Evolutionary conservation across 2,329 filamentous ascomycete species (phyloP), one percentile per base, ranked within the genome.

Genomic region (Fusarium sublunatum): DNA sequence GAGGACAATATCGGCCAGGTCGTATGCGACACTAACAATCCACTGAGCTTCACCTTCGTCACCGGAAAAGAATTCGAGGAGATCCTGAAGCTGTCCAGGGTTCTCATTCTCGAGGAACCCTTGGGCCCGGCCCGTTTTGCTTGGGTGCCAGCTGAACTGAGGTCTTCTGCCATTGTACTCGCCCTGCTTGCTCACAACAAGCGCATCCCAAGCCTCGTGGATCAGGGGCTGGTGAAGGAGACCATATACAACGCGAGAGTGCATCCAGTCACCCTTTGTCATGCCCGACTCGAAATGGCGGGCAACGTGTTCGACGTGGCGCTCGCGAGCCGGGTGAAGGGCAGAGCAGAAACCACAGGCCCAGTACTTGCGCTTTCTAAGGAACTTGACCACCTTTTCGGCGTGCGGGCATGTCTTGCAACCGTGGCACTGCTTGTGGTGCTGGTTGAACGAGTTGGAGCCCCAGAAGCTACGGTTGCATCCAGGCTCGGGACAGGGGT

Each of bases 391-490:
- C 19, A 88, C 86, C 65, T 84, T 84, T 65, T 88, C 84, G 44
- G 86, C 86, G 67, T 89, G 87, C 6, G 87, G 86, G 62, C 87
- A 89, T 5, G 86, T 86, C 70, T 86, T 86, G 75, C 86, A 88
- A 59, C 84, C 82, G 70, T 89, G 87, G 56, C 86, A 84, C 53
- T 86, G 85, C 69, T 86, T 88, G 76, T 89, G 86, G 64, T 89
- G 87, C 72, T 88, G 86, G 65, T 88, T 87, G 74, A 89, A 89
- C 5, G 86, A 87, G 72, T 89, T 89, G 65, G 86, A 85, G 9
- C 86, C 86, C 81, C 86, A 88, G 74, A 89, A 88, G 70, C 86
- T 86, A 68, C 87, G 85, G 73, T 88, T 88, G 75, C 88, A 90
- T 64, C 79, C 79, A 8, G 79, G 79, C 64, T 87, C 86, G 6